Conservation (phyloP, 2,329 filamentous ascomycete species). For the Cladophialophora immunda region DNA sequence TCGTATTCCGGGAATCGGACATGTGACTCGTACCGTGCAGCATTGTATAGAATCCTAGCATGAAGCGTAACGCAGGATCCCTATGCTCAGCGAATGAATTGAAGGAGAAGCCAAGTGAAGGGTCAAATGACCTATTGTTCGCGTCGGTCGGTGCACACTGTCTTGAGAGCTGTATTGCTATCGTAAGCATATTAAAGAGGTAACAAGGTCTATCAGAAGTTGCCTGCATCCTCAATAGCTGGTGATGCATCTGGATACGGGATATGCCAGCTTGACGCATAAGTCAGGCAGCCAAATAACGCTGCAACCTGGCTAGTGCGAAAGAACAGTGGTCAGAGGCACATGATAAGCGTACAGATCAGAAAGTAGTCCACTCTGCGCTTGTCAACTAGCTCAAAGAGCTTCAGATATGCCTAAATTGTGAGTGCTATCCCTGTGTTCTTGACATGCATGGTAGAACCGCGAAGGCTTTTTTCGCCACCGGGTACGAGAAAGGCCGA, state of each 20-base stretch:
- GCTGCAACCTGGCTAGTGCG: not conserved
- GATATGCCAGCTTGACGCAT: not conserved
- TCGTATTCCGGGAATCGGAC: too few species aligned
- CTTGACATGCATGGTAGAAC: not conserved
- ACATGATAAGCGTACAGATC: not conserved
- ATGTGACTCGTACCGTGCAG: too few species aligned
- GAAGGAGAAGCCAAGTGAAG: too few species aligned
- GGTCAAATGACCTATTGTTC: too few species aligned
- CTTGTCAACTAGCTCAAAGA: not conserved
- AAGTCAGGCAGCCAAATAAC: not conserved
- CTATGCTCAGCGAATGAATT: too few species aligned
- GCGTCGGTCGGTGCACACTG: not conserved
- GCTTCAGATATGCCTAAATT: not conserved
- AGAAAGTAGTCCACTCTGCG: not conserved
- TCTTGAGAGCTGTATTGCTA: not conserved
- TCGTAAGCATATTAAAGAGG: not conserved
- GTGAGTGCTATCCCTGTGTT: not conserved
- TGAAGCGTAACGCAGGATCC: too few species aligned
- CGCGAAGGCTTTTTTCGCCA: not conserved
- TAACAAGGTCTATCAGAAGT: not conserved
- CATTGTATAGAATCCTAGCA: too few species aligned
- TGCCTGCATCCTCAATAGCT: not conserved
- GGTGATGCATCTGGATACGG: not conserved
- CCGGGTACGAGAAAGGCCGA: not conserved
- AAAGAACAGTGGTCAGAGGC: not conserved